A percentile compares a stretch with the other conserved stretches of the same genome.
Evolutionary conservation across 768 basidiomycete genomes (phyloP).

Genomic region (Auriscalpium vulgare): DNA sequence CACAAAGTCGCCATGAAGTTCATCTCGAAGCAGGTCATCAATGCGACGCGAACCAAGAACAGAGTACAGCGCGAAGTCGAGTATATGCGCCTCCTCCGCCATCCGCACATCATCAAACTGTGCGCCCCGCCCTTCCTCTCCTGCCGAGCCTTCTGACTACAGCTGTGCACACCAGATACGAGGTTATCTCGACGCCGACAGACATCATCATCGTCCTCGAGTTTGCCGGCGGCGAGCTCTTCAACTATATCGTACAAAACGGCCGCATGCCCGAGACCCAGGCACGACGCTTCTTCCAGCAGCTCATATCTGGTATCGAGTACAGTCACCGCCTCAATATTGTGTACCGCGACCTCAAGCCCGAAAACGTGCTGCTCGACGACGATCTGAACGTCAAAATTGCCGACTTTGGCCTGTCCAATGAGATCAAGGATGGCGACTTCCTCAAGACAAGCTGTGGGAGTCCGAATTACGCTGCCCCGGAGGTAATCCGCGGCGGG

Average conservation of each 20-base stretch:
- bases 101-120: conserved; percentile 98
- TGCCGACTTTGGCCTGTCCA: conserved; percentile 96
- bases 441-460: conserved; percentile 97
- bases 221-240: conserved; percentile 92
- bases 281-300: conserved; percentile 94
- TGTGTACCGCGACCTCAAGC: conserved; percentile 96
- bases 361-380: conserved; percentile 88
- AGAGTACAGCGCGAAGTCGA: conserved; percentile 93
- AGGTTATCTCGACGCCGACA: conserved; percentile 86
- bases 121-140: conserved; percentile 30
- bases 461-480: conserved; percentile 97
- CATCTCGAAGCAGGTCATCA: conserved; percentile 90
- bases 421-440: conserved; percentile 93
- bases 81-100: conserved; percentile 88
- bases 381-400: conserved; percentile 90
- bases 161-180: conserved; percentile 42
- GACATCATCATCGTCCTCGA: conserved; percentile 99
- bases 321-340: conserved; percentile 96
- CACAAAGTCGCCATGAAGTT: conserved; percentile 98
- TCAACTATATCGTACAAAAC: conserved; percentile 95
- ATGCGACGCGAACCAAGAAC: conserved; percentile 84
- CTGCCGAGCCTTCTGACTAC: conserved; percentile 4
- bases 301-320: conserved; percentile 95
- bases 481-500: conserved; percentile 93
- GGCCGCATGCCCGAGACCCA: conserved; percentile 85